Percentiles rank a stretch among this genome's conserved stretches.
These are phyloP conservation scores for Rhodofomes roseus DNA, from an alignment of 1,284 basidiomycete species.

Conservation along the genomic window DNA sequence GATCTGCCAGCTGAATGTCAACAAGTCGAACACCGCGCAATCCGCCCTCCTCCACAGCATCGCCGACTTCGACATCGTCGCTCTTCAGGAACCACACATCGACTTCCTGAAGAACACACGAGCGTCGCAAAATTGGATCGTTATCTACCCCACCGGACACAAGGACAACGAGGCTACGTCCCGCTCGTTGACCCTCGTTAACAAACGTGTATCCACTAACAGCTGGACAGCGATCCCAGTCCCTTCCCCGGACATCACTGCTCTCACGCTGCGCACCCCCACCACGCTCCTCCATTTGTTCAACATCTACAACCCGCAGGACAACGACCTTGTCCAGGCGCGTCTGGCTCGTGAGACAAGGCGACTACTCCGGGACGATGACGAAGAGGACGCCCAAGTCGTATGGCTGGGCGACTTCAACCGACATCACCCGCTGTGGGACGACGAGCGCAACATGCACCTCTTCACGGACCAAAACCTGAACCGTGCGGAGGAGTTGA, in stretches of 20 bases:
- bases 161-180: conserved; percentile 3
- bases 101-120: conserved; percentile 12
- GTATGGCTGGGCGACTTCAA: no score
- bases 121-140: conserved; percentile 27
- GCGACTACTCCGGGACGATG: conserved; percentile 34
- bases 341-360: neutral
- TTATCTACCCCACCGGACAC: conserved; percentile 25
- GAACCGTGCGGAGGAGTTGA: conserved; percentile 16
- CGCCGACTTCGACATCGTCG: conserved; percentile 24
- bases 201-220: conserved; percentile 21
- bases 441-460: conserved; percentile 32
- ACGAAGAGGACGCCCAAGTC: conserved; percentile 17
- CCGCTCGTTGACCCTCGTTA: conserved; percentile 29
- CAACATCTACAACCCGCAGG: conserved; percentile 36
- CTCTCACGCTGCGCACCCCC: conserved; percentile 16
- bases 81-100: conserved; percentile 34
- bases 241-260: conserved; percentile 24
- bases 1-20: conserved; percentile 29
- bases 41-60: conserved; percentile 18
- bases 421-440: conserved; percentile 46
- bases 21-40: conserved; percentile 25
- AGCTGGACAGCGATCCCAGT: conserved; percentile 22
- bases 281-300: conserved; percentile 20
- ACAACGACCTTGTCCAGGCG: neutral
- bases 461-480: conserved; percentile 29